Percentiles rank a stretch among this genome's conserved stretches.
phyloP scores from a whole-genome alignment of 2,329 filamentous ascomycete genomes.

The Hypoxylon sp. region DNA sequence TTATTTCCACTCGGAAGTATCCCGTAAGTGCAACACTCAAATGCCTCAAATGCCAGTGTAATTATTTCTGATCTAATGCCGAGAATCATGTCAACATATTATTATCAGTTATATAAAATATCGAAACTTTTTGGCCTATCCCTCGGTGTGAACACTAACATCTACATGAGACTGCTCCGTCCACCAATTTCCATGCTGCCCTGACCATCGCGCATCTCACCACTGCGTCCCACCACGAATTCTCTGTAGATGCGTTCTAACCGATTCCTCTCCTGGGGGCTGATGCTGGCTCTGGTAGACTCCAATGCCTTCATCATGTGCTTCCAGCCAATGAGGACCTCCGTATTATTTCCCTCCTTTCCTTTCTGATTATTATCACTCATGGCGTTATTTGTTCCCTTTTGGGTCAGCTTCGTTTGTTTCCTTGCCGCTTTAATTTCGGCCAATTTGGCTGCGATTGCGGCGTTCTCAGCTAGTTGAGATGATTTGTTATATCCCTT shows the following conservation, averaged over 20 bases:
- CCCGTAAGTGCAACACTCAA: no score
- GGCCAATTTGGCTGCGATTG: conserved; percentile 85
- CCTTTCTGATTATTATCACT: conserved; percentile 52
- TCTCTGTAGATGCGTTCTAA: conserved; percentile 88
- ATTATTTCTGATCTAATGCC: not conserved
- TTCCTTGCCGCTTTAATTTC: conserved; percentile 81
- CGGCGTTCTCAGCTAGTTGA: conserved; percentile 80
- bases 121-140: conserved; percentile 19
- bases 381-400: conserved; percentile 48
- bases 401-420: conserved; percentile 69
- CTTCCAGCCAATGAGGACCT: conserved; percentile 87
- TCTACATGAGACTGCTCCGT: conserved; percentile 92
- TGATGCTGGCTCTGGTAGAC: conserved; percentile 86
- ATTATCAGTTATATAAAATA: conserved; percentile 12
- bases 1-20: not conserved
- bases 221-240: conserved; percentile 92
- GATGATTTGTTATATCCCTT: conserved; percentile 66
- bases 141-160: not conserved
- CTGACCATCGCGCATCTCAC: conserved; percentile 95
- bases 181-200: conserved; percentile 93
- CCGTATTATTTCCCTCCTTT: conserved; percentile 65
- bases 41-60: no score
- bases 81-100: not conserved
- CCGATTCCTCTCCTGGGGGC: conserved; percentile 79
- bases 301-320: conserved; percentile 85